Base-by-base conservation (phyloP, 176 grass and related monocot species). In the Aegilops umbellulata region DNA sequence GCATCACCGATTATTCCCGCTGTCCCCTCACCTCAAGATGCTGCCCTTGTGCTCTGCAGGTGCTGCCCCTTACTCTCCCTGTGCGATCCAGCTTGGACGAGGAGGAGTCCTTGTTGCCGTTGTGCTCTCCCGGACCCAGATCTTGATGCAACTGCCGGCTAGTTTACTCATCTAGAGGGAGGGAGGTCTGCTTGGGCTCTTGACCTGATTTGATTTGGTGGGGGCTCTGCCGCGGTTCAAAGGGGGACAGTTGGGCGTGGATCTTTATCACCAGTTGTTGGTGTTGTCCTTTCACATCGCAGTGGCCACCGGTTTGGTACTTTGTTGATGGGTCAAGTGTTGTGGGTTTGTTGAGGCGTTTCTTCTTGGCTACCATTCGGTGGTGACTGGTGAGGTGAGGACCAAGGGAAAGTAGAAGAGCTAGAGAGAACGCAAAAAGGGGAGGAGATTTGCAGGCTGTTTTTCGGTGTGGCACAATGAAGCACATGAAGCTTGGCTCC, bases 401-500 rank as follows among this genome's bases (percentile, higher is more conserved):
- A 82, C 42, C 29, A 81, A 69, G 49, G 26, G 5, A 80, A 85
- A 82, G 83, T 82, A 58, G 13, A 58, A 71, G 69, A 69, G 58
- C 17, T 82, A 79, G 32, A 73, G 63, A 61, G 42, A 57, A 51
- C 19, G 73, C 30, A 23, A 26, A 41, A 58, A 32, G 69, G 73
- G 69, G 35, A 60, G 36, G 77, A 69, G 30, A 72, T 73, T 87
- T 39, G 34, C 26, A 39, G 66, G n/a, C 64, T 53, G 12, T 78
- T 92, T 76, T 67, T 85, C 34, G 1, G 11, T 24, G 55, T 44
- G 83, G 23, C 72, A 93, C 74, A 19, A 99, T 99, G 97, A 99
- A 99, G 92, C 94, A 99, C 53, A 99, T 99, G 97, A 99, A 99
- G 74, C 94, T 99, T 89, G 97, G 97, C 72, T 99, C 97, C 1